Evolutionary conservation across 495 filamentous ascomycete genomes (phyloP).

Genomic region (Aspergillus nidulans): DNA sequence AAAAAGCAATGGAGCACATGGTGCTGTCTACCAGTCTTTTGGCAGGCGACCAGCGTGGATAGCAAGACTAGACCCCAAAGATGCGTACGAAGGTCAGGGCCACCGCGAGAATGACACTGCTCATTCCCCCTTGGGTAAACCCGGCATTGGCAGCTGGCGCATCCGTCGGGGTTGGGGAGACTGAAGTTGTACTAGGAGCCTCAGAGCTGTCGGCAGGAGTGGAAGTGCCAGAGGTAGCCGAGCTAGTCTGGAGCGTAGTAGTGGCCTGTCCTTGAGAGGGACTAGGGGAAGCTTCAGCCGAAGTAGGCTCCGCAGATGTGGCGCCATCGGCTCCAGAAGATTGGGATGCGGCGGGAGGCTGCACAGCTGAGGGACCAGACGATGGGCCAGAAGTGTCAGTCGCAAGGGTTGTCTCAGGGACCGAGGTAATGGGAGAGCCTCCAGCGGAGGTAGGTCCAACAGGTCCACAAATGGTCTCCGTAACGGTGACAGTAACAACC

Average conservation of each 20-base stretch:
- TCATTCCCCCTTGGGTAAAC: neutral
- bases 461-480: conserved; percentile 19
- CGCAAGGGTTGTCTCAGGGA: conserved; percentile 4
- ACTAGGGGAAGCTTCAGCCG: neutral
- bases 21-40: neutral
- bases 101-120: conserved; percentile 1
- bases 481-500: conserved; percentile 19
- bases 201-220: neutral
- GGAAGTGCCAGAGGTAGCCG: neutral
- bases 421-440: conserved; percentile 1
- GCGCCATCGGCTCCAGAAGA: neutral
- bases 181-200: neutral
- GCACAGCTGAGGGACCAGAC: neutral
- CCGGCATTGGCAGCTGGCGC: conserved; percentile 2
- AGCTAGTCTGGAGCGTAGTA: conserved; percentile 1
- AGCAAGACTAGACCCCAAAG: conserved; percentile 1
- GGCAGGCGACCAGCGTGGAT: neutral
- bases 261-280: neutral
- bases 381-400: conserved; percentile 9
- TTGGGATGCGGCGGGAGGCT: neutral
- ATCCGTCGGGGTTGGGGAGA: neutral
- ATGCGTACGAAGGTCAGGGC: neutral
- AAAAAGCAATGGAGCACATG: neutral
- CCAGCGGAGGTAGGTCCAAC: neutral
- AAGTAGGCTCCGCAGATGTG: neutral